A percentile compares a stretch with the other conserved stretches of the same genome.
These are phyloP conservation scores for Pouteria campechiana DNA, from an alignment of 179 eudicot species.

Conservation along the genomic window DNA sequence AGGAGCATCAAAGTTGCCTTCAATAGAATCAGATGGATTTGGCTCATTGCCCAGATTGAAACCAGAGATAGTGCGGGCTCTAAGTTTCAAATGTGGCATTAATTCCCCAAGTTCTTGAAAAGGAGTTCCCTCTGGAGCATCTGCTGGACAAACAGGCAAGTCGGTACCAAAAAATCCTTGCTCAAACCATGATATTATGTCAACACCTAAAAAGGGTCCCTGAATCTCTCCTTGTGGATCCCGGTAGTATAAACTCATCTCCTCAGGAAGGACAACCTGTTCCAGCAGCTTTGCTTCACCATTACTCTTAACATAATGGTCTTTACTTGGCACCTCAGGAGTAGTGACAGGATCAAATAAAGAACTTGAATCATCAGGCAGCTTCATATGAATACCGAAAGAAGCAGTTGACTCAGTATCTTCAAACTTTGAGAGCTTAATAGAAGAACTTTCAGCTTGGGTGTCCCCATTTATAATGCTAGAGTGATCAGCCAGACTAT, in stretches of 20 bases:
- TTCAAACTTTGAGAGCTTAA: constrained; percentile 16
- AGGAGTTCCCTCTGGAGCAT: constrained; percentile 68
- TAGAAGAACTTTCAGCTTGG: constrained; percentile 18
- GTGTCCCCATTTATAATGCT: too few relatives aligned
- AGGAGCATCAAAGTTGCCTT: constrained; percentile 21
- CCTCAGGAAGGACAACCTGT: constrained; percentile 52
- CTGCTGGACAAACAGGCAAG: constrained; percentile 71
- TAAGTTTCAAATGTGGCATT: constrained; percentile 64
- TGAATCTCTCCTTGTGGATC: constrained; percentile 98
- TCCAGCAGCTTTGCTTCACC: constrained; percentile 17
- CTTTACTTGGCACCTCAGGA: constrained; percentile 21
- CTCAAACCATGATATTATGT: constrained; percentile 93
- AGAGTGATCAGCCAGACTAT: too few relatives aligned
- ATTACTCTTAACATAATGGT: constrained; percentile 23
- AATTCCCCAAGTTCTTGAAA: constrained; percentile 70
- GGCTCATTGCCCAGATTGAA: constrained; percentile 18
- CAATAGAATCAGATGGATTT: constrained; percentile 26
- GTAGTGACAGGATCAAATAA: constrained; percentile 32
- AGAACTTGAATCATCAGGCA: constrained; percentile 39
- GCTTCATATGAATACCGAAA: constrained; percentile 23
- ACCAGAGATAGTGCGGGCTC: constrained; percentile 19
- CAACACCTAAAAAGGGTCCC: constrained; percentile 96
- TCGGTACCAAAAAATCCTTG: constrained; percentile 94
- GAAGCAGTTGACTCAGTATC: constrained; percentile 15
- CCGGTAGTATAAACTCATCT: constrained; percentile 59